Evolutionary conservation across 352 stramenopile species (phyloP).

Genomic region (Globisporangium splendens): DNA sequence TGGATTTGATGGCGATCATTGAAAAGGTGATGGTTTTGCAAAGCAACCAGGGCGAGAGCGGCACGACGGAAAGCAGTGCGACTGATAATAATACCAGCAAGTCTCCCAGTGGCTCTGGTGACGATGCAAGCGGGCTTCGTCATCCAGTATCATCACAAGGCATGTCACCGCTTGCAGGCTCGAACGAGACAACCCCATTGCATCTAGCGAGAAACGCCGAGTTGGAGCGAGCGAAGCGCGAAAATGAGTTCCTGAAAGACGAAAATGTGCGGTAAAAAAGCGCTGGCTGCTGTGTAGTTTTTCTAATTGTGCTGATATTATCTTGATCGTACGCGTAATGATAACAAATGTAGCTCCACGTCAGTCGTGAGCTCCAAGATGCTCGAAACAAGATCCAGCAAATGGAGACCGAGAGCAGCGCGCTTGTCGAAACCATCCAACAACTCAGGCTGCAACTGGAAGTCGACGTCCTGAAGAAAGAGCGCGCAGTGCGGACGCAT

Average conservation of each 20-base stretch:
- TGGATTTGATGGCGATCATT: conserved; percentile 64
- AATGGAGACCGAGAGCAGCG: conserved; percentile 24
- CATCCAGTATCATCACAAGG: background rate
- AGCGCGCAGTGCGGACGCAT: conserved; percentile 38
- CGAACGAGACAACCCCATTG: conserved; percentile 17
- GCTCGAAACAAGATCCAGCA: conserved; percentile 19
- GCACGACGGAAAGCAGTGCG: background rate
- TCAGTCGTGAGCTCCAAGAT: conserved; percentile 28
- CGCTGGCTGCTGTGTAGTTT: no score
- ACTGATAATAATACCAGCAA: background rate
- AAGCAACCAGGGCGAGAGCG: background rate
- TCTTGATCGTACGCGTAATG: background rate
- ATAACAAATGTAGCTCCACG: conserved; percentile 28
- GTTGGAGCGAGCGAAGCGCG: conserved; percentile 37
- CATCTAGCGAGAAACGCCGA: conserved; percentile 48
- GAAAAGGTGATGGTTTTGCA: conserved; percentile 41
- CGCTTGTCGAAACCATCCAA: conserved; percentile 28
- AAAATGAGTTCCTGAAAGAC: conserved; percentile 59
- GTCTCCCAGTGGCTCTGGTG: background rate
- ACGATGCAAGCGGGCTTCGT: background rate
- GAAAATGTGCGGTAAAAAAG: conserved; percentile 38
- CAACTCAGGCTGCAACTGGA: conserved; percentile 38
- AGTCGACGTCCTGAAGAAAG: conserved; percentile 53
- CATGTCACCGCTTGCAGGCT: background rate
- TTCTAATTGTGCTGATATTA: background rate